These are phyloP conservation scores for Marasmius tenuissimus DNA, from an alignment of 1,284 basidiomycete species.

Conservation along the genomic window DNA sequence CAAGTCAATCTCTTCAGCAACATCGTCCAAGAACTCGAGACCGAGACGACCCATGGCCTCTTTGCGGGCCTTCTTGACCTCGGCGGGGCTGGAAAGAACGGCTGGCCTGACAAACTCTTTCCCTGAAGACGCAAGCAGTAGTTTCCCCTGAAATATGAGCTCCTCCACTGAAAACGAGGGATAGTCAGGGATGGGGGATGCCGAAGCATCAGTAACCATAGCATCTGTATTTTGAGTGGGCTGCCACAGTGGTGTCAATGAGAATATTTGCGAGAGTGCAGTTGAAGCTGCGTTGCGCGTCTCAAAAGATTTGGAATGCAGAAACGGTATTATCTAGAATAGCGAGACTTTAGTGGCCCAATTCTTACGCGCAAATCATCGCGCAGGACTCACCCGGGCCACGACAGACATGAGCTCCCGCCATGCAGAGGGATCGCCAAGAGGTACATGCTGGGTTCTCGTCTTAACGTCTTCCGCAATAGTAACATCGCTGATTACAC, in stretches of 20 bases:
- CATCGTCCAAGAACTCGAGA: slow-evolving; percentile 76
- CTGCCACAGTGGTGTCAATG: slow-evolving; percentile 81
- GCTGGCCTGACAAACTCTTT: slow-evolving; percentile 79
- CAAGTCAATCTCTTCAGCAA: slow-evolving; percentile 76
- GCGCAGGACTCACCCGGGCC: slow-evolving; percentile 57
- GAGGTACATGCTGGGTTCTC: slow-evolving; percentile 53
- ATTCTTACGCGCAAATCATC: background rate
- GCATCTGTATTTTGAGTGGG: slow-evolving; percentile 40
- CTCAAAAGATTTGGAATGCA: slow-evolving; percentile 87
- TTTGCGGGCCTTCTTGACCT: slow-evolving; percentile 79
- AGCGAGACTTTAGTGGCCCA: slow-evolving; percentile 6
- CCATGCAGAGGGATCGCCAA: slow-evolving; percentile 72
- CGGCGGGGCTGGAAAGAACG: slow-evolving; percentile 66
- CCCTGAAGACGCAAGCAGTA: slow-evolving; percentile 84
- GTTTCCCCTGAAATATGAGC: slow-evolving; percentile 72
- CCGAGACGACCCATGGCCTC: slow-evolving; percentile 82
- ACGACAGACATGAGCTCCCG: slow-evolving; percentile 82
- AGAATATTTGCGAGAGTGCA: slow-evolving; percentile 85
- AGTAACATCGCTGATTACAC: slow-evolving; percentile 78
- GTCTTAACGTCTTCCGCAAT: slow-evolving; percentile 77
- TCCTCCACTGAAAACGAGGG: slow-evolving; percentile 75
- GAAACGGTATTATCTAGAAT: slow-evolving; percentile 79
- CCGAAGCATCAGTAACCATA: slow-evolving; percentile 26
- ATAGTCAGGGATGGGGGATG: slow-evolving; percentile 53
- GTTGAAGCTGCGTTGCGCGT: slow-evolving; percentile 84